Conservation (phyloP, 2,329 filamentous ascomycete species). For the Cercospora sp. region DNA sequence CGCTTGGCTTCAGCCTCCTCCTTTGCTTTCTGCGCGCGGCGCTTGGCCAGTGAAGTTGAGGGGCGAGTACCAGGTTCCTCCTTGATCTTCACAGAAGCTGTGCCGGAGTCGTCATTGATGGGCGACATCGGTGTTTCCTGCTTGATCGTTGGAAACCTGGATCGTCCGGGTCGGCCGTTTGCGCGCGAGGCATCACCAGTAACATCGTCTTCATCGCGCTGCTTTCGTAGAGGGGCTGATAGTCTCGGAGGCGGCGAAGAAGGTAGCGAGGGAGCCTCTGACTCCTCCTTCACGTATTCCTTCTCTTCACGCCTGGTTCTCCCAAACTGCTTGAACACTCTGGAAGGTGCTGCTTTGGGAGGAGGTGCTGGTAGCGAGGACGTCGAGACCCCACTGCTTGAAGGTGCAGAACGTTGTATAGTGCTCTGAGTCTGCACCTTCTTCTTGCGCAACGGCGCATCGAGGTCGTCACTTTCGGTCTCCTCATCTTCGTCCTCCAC, state of each 20-base stretch:
- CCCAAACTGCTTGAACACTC: background rate
- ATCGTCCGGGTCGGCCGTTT: background rate
- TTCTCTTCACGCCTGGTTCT: conserved; percentile 4
- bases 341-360: background rate
- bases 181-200: background rate
- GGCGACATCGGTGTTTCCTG: background rate
- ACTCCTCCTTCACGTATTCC: background rate
- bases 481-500: conserved; percentile 13
- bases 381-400: background rate
- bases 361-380: background rate
- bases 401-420: background rate
- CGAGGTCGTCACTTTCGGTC: conserved; percentile 32
- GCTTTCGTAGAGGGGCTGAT: background rate
- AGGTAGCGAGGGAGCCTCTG: background rate
- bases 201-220: background rate
- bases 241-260: conserved; percentile 12
- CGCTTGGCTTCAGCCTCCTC: conserved; percentile 29
- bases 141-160: background rate
- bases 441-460: conserved; percentile 13
- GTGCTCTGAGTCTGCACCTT: background rate
- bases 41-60: conserved; percentile 28
- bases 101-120: background rate
- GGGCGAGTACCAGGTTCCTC: conserved; percentile 1
- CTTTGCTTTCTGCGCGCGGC: conserved; percentile 36
- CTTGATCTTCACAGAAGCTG: background rate